Evolutionary conservation across 768 basidiomycete species (phyloP).

Genomic region (Postia placenta): DNA sequence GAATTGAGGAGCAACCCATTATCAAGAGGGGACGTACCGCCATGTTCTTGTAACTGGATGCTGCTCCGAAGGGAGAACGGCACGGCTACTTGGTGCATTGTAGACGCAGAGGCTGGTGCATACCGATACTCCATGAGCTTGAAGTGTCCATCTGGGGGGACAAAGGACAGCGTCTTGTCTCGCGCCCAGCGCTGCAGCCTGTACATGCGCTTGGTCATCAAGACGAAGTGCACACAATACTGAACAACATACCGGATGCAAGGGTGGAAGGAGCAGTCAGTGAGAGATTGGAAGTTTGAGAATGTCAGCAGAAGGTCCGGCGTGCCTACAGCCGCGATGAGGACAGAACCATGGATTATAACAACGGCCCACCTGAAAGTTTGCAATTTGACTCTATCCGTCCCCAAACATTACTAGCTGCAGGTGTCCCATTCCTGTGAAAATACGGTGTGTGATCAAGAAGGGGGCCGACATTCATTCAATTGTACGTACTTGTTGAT

Average conservation of each 20-base stretch:
- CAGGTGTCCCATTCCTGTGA: conserved; percentile 64
- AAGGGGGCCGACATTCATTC: neutral
- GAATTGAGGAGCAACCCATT: conserved; percentile 3
- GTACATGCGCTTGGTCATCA: neutral
- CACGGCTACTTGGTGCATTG: conserved; percentile 22
- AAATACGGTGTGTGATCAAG: no score
- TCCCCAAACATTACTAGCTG: conserved; percentile 67
- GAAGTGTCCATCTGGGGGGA: conserved; percentile 91
- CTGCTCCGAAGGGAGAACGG: conserved; percentile 26
- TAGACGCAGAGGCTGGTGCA: conserved; percentile 21
- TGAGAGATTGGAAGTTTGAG: conserved; percentile 64
- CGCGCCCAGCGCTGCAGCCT: conserved; percentile 79
- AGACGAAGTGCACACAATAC: neutral
- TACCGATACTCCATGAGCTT: conserved; percentile 80
- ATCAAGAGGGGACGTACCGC: conserved; percentile 31
- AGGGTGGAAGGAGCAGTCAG: conserved; percentile 85
- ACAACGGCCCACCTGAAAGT: conserved; percentile 53
- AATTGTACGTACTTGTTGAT: conserved; percentile 54
- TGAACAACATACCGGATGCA: conserved; percentile 76
- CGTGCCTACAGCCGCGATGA: conserved; percentile 46
- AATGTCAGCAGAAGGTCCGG: conserved; percentile 84
- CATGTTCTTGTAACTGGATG: conserved; percentile 32
- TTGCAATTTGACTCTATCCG: conserved; percentile 71
- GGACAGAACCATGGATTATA: neutral
- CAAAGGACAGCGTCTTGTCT: conserved; percentile 77